Evolutionary conservation across 352 stramenopile species (phyloP).

Genomic region (Pythium sp.): DNA sequence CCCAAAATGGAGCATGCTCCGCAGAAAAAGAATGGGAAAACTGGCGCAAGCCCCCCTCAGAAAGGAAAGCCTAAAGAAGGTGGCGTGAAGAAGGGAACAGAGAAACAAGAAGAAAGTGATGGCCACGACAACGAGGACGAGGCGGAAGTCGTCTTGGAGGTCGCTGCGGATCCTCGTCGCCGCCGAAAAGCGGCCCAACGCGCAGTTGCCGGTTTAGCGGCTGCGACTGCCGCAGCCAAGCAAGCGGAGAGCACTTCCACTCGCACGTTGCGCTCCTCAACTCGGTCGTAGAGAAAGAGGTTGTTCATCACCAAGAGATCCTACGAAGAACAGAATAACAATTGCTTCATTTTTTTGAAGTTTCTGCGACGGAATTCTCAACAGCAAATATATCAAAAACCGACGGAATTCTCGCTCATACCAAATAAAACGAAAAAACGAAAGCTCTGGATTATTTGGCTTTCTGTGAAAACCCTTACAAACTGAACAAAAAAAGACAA

Average conservation of each 20-base stretch:
- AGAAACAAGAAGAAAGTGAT: not conserved
- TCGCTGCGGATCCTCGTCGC: slow-evolving; percentile 24
- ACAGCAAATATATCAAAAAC: no score
- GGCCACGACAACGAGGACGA: slow-evolving; percentile 21
- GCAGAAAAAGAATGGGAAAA: slow-evolving; percentile 3
- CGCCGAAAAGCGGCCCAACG: slow-evolving; percentile 54
- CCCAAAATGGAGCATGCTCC: not conserved
- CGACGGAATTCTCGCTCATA: no score
- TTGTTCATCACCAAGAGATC: no score
- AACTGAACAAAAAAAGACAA: no score
- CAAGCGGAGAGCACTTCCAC: slow-evolving; percentile 19
- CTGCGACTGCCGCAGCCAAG: slow-evolving; percentile 53
- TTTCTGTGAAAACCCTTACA: no score
- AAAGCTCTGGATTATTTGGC: no score
- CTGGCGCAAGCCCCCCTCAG: not conserved
- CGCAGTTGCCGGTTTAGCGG: slow-evolving; percentile 54
- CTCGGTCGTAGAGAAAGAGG: not conserved
- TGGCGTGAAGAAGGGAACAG: slow-evolving; percentile 8
- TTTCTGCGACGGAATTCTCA: no score
- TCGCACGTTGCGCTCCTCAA: slow-evolving; percentile 35
- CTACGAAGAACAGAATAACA: no score
- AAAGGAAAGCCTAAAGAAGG: not conserved
- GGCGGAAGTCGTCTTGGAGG: slow-evolving; percentile 24
- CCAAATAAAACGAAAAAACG: no score
- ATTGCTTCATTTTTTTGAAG: no score